Percentiles rank a stretch among this genome's conserved stretches.
These are phyloP conservation scores for Astrothelium subdiscretum DNA, from an alignment of 495 filamentous ascomycete species.

Conservation along the genomic window DNA sequence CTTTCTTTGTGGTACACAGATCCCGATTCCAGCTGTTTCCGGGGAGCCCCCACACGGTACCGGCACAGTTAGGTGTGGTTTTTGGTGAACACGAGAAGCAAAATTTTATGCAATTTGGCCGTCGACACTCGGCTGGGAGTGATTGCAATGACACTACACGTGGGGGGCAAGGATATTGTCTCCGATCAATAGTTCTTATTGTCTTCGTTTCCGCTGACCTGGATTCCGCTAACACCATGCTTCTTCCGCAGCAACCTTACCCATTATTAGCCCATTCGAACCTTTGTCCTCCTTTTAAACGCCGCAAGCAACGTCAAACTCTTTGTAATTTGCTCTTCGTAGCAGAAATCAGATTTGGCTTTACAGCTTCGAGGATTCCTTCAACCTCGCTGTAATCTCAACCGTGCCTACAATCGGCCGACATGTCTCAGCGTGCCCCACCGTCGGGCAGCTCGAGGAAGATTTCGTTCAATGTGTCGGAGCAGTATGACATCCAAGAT, in stretches of 20 bases:
- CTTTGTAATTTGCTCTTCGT: not conserved
- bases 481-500: constrained; percentile 99
- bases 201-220: not conserved
- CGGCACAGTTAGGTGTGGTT: not conserved
- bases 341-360: not conserved
- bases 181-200: constrained; percentile 1
- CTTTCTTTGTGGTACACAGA: not conserved
- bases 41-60: not conserved
- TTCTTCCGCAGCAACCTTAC: not conserved
- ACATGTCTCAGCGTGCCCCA: constrained; percentile 22
- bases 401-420: not conserved
- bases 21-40: not conserved
- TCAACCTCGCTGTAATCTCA: not conserved
- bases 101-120: not conserved
- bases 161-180: not conserved
- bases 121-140: too few species aligned
- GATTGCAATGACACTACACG: too few species aligned
- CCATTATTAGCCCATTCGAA: not conserved
- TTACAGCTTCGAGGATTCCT: not conserved
- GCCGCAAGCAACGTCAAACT: not conserved
- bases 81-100: not conserved
- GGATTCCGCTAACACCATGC: not conserved
- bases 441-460: constrained; percentile 56
- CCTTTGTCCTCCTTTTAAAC: not conserved
- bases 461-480: constrained; percentile 99